These are phyloP conservation scores for Metarhizium guizhouense DNA, from an alignment of 2,329 filamentous ascomycete genomes.

Conservation along the genomic window DNA sequence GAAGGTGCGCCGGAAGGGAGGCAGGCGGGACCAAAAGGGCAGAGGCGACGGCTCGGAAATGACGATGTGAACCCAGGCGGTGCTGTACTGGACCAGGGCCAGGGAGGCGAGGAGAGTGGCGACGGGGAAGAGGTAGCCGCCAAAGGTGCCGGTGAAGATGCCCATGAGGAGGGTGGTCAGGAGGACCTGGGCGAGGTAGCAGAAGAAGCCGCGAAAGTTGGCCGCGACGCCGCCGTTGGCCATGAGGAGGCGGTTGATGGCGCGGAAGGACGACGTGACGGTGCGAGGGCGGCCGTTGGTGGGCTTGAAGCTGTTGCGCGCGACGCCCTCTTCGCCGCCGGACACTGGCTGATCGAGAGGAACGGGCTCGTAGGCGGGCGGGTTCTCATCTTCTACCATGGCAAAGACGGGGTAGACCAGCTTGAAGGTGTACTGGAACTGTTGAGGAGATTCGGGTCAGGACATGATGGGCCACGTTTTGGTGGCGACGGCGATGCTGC, in stretches of 20 bases:
- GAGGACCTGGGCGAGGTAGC: conserved; percentile 31
- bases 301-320: conserved; percentile 24
- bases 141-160: conserved; percentile 34
- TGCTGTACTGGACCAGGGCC: conserved; percentile 56
- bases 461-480: not conserved
- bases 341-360: conserved; percentile 27
- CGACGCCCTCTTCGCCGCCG: conserved; percentile 22
- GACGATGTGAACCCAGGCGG: conserved; percentile 79
- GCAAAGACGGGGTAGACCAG: conserved; percentile 44
- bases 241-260: conserved; percentile 46
- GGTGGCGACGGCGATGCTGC: not conserved
- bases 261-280: conserved; percentile 42
- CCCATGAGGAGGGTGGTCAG: conserved; percentile 27
- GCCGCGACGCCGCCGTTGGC: conserved; percentile 54
- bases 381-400: conserved; percentile 49
- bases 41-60: conserved; percentile 60
- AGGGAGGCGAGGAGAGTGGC: conserved; percentile 48
- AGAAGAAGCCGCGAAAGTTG: conserved; percentile 60
- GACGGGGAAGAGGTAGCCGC: conserved; percentile 32
- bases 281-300: conserved; percentile 25
- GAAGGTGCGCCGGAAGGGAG: conserved; percentile 53
- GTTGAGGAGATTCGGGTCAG: not conserved
- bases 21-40: conserved; percentile 61
- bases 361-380: conserved; percentile 45
- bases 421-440: conserved; percentile 43